phyloP scores from a whole-genome alignment of 2,329 filamentous ascomycete species.

The Epicoccum nigrum region DNA sequence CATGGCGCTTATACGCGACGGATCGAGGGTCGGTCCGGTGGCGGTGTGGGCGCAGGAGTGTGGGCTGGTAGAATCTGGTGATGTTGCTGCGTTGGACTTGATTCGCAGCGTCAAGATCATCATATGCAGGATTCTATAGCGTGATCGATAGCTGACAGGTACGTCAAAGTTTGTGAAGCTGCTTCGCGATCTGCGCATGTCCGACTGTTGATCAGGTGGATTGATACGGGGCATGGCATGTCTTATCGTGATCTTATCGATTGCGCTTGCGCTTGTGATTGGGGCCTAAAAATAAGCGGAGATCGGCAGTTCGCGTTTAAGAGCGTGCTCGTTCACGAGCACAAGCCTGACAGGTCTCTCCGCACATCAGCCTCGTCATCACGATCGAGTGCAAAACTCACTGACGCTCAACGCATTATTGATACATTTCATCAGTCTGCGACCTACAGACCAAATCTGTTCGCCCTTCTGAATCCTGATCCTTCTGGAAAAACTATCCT shows the following conservation, averaged over 20 bases:
- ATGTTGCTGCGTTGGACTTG: too few relatives aligned
- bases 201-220: too few relatives aligned
- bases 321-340: conserved; percentile 12
- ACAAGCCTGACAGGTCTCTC: conserved; percentile 12
- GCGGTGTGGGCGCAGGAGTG: conserved; percentile 4
- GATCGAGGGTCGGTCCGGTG: not conserved
- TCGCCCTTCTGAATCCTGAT: not conserved
- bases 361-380: not conserved
- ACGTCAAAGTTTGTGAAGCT: too few relatives aligned
- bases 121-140: too few relatives aligned
- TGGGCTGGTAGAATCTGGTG: not conserved
- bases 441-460: too few relatives aligned
- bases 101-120: too few relatives aligned
- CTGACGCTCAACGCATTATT: not conserved
- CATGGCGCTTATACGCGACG: conserved; percentile 5
- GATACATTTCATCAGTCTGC: too few relatives aligned
- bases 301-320: conserved; percentile 28
- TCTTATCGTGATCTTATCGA: conserved; percentile 22
- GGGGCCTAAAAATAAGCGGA: conserved; percentile 14
- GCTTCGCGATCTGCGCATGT: too few relatives aligned
- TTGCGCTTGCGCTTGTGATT: conserved; percentile 13
- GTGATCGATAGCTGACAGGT: too few relatives aligned
- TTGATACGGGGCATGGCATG: too few relatives aligned
- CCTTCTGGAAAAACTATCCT: not conserved
- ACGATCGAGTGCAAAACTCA: not conserved